Base-by-base conservation (phyloP, 345 rosid species). In the Tarenaya hassleriana region DNA sequence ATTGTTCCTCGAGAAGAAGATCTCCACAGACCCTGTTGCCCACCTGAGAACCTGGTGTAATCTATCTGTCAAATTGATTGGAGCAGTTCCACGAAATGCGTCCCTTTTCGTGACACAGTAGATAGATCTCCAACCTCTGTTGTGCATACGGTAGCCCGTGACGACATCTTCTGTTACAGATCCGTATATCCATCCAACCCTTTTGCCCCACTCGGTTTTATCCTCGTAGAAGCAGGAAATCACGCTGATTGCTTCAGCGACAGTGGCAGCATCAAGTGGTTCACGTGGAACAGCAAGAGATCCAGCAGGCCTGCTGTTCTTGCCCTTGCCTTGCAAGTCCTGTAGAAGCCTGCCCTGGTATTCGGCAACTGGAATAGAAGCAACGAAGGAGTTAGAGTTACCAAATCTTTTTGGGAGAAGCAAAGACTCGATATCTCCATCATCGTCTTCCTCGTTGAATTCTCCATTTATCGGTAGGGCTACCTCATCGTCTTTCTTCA, bases 1-100 rank as follows among this genome's bases (percentile, higher is more conserved):
- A 21, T 85, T 85, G 74, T 82, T 85, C 27, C 78, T 76, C 0
- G 90, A 85, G 75, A 85, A 82, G 39, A 82, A 85, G 43, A 85
- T 82, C 76, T 85, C 95, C 0, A 85, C 95, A 0, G 90, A 85
- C 10, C 95, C 95, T 0, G 90, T 82, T 21, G 95, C 90, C 95
- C 95, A 85, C 27, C 89, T 68, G n/a, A 82, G 95, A 15, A 85
- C 95, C 56, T 77, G 95, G 44, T 85, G 89, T 29, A 85, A 81
- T 63, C 95, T 74, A 62, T 82, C 89, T 19, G 84, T 73, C 21
- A 82, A 71, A 61, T 85, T 85, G 53, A 77, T 85, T 0, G 95
- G 95, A 41, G 89, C 89, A 38, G 87, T 79, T 40, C 95, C 90
- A 0, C 87, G 76, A 57, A 82, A 85, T 0, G 87, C 87, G 54